Evolutionary conservation across 306 rosid genomes (phyloP), one percentile per base, ranked within the genome.

Genomic region (Canavalia ensiformis): DNA sequence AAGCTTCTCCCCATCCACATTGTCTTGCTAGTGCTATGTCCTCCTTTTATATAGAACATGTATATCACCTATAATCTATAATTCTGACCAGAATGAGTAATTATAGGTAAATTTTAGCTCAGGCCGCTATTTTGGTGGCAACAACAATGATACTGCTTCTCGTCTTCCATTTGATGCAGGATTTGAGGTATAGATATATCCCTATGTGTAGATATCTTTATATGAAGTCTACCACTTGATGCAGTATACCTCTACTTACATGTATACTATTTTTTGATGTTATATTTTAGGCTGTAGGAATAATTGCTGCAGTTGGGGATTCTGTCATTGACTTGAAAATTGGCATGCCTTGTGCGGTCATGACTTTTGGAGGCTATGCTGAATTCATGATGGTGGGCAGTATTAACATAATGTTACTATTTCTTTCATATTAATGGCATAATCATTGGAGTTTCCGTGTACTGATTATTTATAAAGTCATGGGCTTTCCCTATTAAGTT

Each of bases 141-240:
- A 72, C 69, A 76, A 70, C 86, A 78, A 74, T 74, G 94, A 87
- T 50, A 79, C 66, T 78, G 81, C 84, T 29, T 59, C 98, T 55
- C 89, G 67, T 81, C 97, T 95, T 78, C 99, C 98, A 42, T 90
- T 95, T 85, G 95, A 95, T 91, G 94, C 96, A n/a, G 98, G 99
- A 64, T 95, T 95, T 86, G 99, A 95, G 98, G 98, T 95, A 83
- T 76, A 52, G 64, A 72, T 59, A 74, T 42, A 75, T 54, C 57
- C 60, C 47, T 57, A 52, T 77, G 11, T 7, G 1, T 66, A 29
- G 37, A 77, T 81, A 80, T 72, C 35, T 49, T 41, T 25, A 75
- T 59, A 58, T 65, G 59, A 66, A 45, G 57, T 75, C 64, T 62
- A 75, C 45, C 31, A 63, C 70, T 47, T 57, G 34, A 59, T 81